Conservation (phyloP, 495 filamentous ascomycete species). For the Penicillium cinerascens region DNA sequence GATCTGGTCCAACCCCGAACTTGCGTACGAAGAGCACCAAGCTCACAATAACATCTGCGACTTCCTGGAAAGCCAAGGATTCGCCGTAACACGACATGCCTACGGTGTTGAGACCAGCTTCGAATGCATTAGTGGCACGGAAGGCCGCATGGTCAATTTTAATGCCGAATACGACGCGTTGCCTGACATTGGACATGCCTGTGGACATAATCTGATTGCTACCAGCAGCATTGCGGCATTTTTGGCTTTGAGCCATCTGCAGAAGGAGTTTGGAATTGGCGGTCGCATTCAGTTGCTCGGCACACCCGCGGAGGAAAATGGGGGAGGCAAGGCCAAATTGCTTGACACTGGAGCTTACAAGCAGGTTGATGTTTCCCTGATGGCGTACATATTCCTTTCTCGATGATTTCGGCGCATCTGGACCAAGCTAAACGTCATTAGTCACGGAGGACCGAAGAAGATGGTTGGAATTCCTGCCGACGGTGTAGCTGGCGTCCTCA, state of each 20-base stretch:
- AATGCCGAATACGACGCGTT: conserved; percentile 20
- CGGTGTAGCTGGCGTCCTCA: conserved; percentile 7
- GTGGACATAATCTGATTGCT: conserved; percentile 19
- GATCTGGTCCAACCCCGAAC: conserved; percentile 12
- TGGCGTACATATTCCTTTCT: conserved; percentile 5
- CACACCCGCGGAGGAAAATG: conserved; percentile 14
- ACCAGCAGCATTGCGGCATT: conserved; percentile 10
- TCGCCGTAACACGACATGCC: conserved; percentile 6
- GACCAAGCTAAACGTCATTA: neutral
- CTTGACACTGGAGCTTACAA: conserved; percentile 11
- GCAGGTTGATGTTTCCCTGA: conserved; percentile 9
- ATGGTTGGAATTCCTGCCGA: neutral
- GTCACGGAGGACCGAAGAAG: conserved; percentile 7
- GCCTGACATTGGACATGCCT: conserved; percentile 14
- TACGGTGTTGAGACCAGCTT: conserved; percentile 11
- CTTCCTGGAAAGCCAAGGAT: conserved; percentile 7
- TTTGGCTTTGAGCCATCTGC: neutral
- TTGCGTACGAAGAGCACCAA: conserved; percentile 10
- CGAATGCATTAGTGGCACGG: conserved; percentile 4
- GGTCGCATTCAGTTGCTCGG: conserved; percentile 11
- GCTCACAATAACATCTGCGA: conserved; percentile 12
- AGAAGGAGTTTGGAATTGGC: neutral
- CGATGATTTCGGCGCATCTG: neutral
- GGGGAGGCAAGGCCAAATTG: conserved; percentile 13
- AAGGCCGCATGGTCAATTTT: conserved; percentile 10